Percentiles rank a stretch among this genome's conserved stretches.
Conservation (phyloP, 2,329 filamentous ascomycete genomes). For the Berkeleyomyces rouxiae region DNA sequence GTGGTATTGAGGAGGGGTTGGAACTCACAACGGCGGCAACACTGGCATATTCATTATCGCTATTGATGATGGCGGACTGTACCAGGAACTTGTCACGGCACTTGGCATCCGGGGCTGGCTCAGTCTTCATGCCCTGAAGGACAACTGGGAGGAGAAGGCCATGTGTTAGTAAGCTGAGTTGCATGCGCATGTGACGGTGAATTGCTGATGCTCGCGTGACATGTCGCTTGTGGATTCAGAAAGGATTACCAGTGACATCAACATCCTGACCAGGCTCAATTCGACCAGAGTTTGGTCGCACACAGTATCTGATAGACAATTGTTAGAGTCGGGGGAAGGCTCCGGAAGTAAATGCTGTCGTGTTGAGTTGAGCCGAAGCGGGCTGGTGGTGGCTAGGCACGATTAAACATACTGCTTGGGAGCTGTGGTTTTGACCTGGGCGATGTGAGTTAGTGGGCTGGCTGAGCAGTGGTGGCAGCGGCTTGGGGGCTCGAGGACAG, state of each 20-base stretch:
- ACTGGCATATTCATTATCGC: constrained; percentile 69
- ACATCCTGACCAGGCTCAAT: constrained; percentile 83
- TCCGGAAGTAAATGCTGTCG: not conserved
- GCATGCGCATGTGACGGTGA: constrained; percentile 16
- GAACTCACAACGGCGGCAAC: constrained; percentile 60
- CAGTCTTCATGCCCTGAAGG: constrained; percentile 93
- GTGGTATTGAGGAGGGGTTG: not conserved
- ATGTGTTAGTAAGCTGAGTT: constrained; percentile 3
- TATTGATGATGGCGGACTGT: constrained; percentile 70
- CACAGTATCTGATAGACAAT: constrained; percentile 60
- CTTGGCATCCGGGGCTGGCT: constrained; percentile 69
- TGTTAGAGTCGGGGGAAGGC: not conserved
- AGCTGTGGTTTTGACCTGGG: constrained; percentile 91
- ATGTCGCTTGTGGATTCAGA: not conserved
- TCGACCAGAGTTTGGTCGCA: constrained; percentile 88
- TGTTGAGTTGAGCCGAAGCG: constrained; percentile 16
- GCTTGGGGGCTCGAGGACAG: not conserved
- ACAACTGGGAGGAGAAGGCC: constrained; percentile 43
- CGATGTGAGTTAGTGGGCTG: not conserved
- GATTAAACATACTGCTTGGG: constrained; percentile 70
- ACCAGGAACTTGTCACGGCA: constrained; percentile 98
- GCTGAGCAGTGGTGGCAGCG: not conserved
- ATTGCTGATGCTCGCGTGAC: not conserved
- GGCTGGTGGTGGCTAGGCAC: not conserved
- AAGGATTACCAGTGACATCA: constrained; percentile 66